These are phyloP conservation scores for Sclerotinia sclerotiorum DNA, from an alignment of 2,329 filamentous ascomycete species.

Conservation along the genomic window DNA sequence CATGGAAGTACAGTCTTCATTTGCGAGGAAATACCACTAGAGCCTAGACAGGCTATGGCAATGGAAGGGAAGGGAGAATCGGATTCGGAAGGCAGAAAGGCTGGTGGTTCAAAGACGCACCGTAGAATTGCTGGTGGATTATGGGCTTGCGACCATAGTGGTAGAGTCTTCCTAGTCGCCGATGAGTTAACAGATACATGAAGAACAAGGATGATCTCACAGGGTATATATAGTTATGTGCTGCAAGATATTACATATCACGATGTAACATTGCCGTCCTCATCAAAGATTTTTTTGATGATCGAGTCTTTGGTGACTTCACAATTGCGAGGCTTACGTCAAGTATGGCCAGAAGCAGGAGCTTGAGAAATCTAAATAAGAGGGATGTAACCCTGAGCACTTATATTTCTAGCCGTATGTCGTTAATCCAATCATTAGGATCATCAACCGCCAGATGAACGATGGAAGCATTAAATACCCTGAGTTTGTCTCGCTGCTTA, in stretches of 20 bases:
- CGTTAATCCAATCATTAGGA: neutral
- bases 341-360: conserved; percentile 4
- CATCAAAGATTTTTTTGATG: neutral
- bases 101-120: neutral
- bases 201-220: neutral
- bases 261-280: neutral
- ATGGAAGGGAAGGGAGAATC: neutral
- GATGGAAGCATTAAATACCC: neutral
- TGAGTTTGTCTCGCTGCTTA: neutral
- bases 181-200: no score
- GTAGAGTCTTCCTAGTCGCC: neutral
- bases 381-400: no score
- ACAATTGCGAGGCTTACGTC: neutral
- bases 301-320: neutral
- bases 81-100: neutral
- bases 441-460: neutral
- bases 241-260: neutral
- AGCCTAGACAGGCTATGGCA: conserved; percentile 4
- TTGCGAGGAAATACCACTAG: conserved; percentile 7
- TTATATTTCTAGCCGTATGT: no score
- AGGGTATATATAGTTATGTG: neutral
- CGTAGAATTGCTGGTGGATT: neutral
- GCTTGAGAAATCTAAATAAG: neutral
- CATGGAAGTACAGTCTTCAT: conserved; percentile 3
- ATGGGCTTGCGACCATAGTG: no score